Evolutionary conservation across 371 early-diverging fungal genomes (phyloP).

Genomic region (Zopfochytrium polystomum): DNA sequence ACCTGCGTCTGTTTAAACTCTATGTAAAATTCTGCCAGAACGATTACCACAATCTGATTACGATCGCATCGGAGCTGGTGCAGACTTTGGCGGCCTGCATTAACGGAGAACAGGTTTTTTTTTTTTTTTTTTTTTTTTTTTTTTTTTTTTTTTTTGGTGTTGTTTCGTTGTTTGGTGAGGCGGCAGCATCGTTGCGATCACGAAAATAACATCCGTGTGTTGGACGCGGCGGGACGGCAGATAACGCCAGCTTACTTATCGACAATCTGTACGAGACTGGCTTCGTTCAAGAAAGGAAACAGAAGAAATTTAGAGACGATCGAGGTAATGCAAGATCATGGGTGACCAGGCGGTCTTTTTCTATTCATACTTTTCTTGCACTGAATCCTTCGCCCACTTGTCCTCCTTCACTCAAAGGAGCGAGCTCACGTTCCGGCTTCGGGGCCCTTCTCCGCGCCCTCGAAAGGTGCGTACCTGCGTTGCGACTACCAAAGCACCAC

Average conservation of each 20-base stretch:
- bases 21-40: conserved; percentile 29
- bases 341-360: background rate
- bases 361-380: no score
- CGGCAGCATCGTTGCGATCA: background rate
- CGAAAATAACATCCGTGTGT: background rate
- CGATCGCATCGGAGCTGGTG: conserved; percentile 53
- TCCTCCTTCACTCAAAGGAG: no score
- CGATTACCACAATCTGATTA: conserved; percentile 51
- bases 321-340: background rate
- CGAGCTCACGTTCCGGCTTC: no score
- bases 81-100: conserved; percentile 47
- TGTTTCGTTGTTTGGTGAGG: background rate
- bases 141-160: no score
- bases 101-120: conserved; percentile 42
- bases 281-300: conserved; percentile 34
- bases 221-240: no score
- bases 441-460: no score
- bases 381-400: no score
- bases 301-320: no score
- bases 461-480: no score
- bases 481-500: no score
- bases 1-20: background rate
- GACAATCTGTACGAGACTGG: conserved; percentile 37
- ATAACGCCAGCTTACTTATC: conserved; percentile 45
- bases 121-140: no score